These are phyloP conservation scores for Smithsoniella earleae DNA, from an alignment of 163 green algal species.

Conservation along the genomic window DNA sequence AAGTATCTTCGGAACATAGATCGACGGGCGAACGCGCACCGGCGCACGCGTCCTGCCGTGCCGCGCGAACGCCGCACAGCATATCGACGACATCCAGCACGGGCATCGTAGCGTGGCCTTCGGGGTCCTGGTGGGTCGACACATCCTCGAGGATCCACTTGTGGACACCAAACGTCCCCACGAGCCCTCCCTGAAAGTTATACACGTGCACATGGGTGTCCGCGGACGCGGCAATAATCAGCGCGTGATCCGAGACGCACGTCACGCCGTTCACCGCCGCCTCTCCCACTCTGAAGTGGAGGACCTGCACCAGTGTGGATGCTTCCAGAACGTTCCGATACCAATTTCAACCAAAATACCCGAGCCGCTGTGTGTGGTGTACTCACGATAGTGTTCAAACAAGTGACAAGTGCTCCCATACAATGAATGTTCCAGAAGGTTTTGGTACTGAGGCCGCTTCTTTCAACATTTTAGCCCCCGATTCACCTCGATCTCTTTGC, in stretches of 20 bases:
- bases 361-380: too few species aligned
- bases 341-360: too few species aligned
- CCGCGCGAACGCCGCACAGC: background rate
- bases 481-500: too few species aligned
- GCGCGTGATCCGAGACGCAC: conserved; percentile 45
- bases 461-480: too few species aligned
- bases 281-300: conserved; percentile 52
- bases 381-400: too few species aligned
- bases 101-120: conserved; percentile 34
- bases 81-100: conserved; percentile 8
- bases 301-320: conserved; percentile 39
- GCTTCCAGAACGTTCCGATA: conserved; percentile 38
- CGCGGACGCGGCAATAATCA: conserved; percentile 14
- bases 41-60: conserved; percentile 5
- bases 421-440: too few species aligned
- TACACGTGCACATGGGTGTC: background rate
- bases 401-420: too few species aligned
- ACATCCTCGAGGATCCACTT: conserved; percentile 45
- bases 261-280: conserved; percentile 56
- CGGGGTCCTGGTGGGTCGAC: conserved; percentile 47
- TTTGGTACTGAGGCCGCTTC: too few species aligned
- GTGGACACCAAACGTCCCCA: conserved; percentile 15
- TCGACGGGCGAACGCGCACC: too few species aligned
- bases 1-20: too few species aligned
- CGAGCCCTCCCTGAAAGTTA: conserved; percentile 9